These are phyloP conservation scores for Colletotrichum sp. DNA, from an alignment of 2,329 filamentous ascomycete species.

Conservation along the genomic window DNA sequence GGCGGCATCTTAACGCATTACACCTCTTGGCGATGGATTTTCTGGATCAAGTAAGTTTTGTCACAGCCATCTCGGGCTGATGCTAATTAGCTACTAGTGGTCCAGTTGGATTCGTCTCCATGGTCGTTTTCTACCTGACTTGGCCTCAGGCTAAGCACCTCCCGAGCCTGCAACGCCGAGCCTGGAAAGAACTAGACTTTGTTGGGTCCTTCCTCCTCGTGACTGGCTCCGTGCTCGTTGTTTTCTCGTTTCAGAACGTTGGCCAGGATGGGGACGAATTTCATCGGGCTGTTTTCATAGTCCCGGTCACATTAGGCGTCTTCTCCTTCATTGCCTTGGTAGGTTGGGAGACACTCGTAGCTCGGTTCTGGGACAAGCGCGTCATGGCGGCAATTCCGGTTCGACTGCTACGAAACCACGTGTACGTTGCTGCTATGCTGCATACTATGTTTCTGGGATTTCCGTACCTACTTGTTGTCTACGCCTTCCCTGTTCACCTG, in stretches of 20 bases:
- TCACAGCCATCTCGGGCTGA: background rate
- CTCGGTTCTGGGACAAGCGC: slow-evolving; percentile 31
- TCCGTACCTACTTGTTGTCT: slow-evolving; percentile 53
- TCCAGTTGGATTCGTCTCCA: slow-evolving; percentile 51
- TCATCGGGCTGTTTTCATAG: slow-evolving; percentile 44
- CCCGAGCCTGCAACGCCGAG: slow-evolving; percentile 37
- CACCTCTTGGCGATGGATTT: slow-evolving; percentile 57
- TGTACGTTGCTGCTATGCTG: slow-evolving; percentile 45
- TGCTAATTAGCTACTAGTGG: slow-evolving; percentile 39
- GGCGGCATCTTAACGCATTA: slow-evolving; percentile 56
- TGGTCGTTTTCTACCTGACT: slow-evolving; percentile 48
- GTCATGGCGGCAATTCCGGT: slow-evolving; percentile 51
- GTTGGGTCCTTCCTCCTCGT: slow-evolving; percentile 58
- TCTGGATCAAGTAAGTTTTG: slow-evolving; percentile 60
- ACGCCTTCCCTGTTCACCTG: slow-evolving; percentile 52
- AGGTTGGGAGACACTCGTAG: slow-evolving; percentile 40
- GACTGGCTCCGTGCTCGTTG: slow-evolving; percentile 56
- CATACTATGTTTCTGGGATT: slow-evolving; percentile 55
- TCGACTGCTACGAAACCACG: slow-evolving; percentile 48
- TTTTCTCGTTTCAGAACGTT: slow-evolving; percentile 62
- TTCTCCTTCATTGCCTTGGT: slow-evolving; percentile 39
- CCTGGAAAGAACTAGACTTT: slow-evolving; percentile 57
- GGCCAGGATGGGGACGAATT: slow-evolving; percentile 43
- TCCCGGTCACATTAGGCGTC: slow-evolving; percentile 41
- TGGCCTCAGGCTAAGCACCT: slow-evolving; percentile 54